Conservation (phyloP, 306 rosid species). For the Fagus crenata region DNA sequence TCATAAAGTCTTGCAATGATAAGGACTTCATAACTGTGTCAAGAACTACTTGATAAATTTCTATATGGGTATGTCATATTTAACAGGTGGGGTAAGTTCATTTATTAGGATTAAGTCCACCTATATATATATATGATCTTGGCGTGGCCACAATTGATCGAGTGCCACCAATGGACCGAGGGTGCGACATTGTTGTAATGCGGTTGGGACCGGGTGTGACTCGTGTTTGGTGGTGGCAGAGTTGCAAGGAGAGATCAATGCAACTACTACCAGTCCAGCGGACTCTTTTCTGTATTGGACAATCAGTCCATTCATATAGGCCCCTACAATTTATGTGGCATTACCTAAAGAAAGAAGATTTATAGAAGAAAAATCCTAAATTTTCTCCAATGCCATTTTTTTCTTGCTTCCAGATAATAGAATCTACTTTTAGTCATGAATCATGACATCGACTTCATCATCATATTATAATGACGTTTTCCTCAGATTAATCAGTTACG, state of each 20-base stretch:
- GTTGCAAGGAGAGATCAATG: conserved; percentile 29
- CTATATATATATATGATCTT: conserved; percentile 14
- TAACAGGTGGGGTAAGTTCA: conserved; percentile 46
- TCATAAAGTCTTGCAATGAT: too few species aligned
- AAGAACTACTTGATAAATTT: conserved; percentile 16
- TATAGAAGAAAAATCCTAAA: too few species aligned
- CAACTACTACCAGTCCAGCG: conserved; percentile 35
- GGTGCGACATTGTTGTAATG: conserved; percentile 20
- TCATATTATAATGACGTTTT: too few species aligned
- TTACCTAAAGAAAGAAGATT: neutral
- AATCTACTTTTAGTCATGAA: too few species aligned
- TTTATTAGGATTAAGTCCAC: conserved; percentile 30
- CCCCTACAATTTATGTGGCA: conserved; percentile 25
- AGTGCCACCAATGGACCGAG: conserved; percentile 28
- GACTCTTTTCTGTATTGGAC: conserved; percentile 4
- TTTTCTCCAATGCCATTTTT: too few species aligned
- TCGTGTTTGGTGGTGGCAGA: conserved; percentile 33
- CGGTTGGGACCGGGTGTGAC: conserved; percentile 33
- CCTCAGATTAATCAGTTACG: too few species aligned
- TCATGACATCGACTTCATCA: too few species aligned
- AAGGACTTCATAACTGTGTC: too few species aligned
- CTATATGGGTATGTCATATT: conserved; percentile 21
- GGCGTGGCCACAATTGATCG: conserved; percentile 30
- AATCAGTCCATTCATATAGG: conserved; percentile 11
- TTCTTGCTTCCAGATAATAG: too few species aligned